phyloP scores from a whole-genome alignment of 441 rosid genomes.

The Populus hybrid region DNA sequence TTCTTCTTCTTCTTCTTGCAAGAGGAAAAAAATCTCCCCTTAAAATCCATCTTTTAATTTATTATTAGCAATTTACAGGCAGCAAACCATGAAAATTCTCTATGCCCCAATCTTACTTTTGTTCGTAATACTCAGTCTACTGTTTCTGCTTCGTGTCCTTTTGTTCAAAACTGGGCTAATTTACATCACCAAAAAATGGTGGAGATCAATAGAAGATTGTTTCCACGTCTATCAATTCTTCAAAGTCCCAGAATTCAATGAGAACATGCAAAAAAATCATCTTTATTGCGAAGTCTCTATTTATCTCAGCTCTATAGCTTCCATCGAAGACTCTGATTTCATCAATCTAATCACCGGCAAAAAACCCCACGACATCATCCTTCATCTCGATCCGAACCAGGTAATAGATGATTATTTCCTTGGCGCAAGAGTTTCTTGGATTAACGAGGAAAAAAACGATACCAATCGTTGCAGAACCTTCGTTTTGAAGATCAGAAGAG shows the following conservation, averaged over 20 bases:
- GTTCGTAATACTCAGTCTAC: conserved; percentile 9
- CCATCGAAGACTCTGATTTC: conserved; percentile 72
- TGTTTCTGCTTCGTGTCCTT: conserved; percentile 45
- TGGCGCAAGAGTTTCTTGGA: conserved; percentile 72
- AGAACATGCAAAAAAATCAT: conserved; percentile 57
- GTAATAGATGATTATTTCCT: conserved; percentile 62
- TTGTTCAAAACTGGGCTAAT: conserved; percentile 68
- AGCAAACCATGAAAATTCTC: conserved; percentile 36
- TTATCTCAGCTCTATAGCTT: conserved; percentile 64
- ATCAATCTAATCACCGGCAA: conserved; percentile 73
- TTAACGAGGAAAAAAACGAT: conserved; percentile 34
- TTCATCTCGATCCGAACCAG: conserved; percentile 64
- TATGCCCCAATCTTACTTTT: conserved; percentile 26
- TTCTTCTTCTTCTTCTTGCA: neutral
- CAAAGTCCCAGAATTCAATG: conserved; percentile 71
- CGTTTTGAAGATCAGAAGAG: conserved; percentile 61
- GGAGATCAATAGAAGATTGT: conserved; percentile 45
- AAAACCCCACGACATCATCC: conserved; percentile 58
- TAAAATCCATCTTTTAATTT: neutral
- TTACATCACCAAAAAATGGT: conserved; percentile 45
- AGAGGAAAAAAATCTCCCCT: neutral
- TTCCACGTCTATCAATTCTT: conserved; percentile 66
- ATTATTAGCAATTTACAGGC: neutral
- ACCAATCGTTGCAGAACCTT: conserved; percentile 23
- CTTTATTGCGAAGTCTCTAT: conserved; percentile 46